Percentiles rank a stretch among this genome's conserved stretches.
These are phyloP conservation scores for Aspergillus quadricinctus DNA, from an alignment of 2,329 filamentous ascomycete genomes.

Conservation along the genomic window DNA sequence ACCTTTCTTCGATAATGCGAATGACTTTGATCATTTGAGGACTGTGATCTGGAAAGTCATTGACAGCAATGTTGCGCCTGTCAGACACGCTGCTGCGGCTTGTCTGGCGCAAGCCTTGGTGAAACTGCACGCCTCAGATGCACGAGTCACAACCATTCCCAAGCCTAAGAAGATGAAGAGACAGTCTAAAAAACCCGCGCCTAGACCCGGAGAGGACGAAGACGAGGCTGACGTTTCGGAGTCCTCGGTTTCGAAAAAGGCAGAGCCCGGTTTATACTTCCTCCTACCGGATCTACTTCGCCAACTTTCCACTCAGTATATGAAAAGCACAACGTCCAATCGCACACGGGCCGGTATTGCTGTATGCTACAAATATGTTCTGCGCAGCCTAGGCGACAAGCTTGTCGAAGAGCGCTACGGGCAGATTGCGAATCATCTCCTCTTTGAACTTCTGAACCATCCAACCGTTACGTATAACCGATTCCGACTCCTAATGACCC, in stretches of 20 bases:
- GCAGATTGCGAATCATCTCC: constrained; percentile 74
- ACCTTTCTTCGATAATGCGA: constrained; percentile 77
- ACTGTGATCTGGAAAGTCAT: constrained; percentile 78
- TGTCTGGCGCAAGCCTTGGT: constrained; percentile 80
- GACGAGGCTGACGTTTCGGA: constrained; percentile 66
- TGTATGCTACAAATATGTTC: constrained; percentile 77
- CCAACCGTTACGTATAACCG: constrained; percentile 74
- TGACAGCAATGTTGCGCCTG: constrained; percentile 69
- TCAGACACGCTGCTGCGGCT: constrained; percentile 80
- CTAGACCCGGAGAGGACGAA: constrained; percentile 64
- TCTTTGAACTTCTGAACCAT: constrained; percentile 74
- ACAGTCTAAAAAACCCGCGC: constrained; percentile 58
- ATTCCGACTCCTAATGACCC: constrained; percentile 78
- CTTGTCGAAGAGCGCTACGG: constrained; percentile 80
- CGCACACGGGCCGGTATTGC: constrained; percentile 76
- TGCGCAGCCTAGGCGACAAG: constrained; percentile 73
- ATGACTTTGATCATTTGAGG: constrained; percentile 86
- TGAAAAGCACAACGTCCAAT: constrained; percentile 72
- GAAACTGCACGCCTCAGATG: constrained; percentile 68
- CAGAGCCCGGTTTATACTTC: constrained; percentile 65
- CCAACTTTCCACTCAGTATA: constrained; percentile 75
- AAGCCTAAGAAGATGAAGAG: constrained; percentile 69
- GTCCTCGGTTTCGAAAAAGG: constrained; percentile 72
- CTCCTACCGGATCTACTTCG: constrained; percentile 73
- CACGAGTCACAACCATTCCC: constrained; percentile 49